phyloP scores from a whole-genome alignment of 352 stramenopile genomes.

The Phytophthora sojae region DNA sequence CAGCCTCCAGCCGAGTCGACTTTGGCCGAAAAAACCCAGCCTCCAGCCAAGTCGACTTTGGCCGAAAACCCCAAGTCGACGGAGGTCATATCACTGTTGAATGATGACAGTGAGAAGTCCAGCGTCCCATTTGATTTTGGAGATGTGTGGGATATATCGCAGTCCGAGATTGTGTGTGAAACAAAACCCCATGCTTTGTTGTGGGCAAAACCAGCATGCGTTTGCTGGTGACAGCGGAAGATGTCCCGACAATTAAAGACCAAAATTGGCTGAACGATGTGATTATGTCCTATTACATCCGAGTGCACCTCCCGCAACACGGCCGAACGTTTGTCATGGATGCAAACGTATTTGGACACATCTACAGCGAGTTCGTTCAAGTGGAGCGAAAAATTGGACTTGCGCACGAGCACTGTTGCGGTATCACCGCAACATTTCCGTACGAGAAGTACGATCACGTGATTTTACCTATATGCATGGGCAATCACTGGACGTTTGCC shows the following conservation, averaged over 20 bases:
- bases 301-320: not conserved
- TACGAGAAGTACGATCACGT: no score
- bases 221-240: not conserved
- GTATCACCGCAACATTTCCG: no score
- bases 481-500: no score
- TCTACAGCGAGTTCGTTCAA: not conserved
- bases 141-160: no score
- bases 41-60: no score
- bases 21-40: no score
- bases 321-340: conserved; percentile 6
- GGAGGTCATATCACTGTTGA: not conserved
- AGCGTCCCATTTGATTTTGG: no score
- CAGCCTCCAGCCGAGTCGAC: no score
- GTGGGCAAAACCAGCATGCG: not conserved
- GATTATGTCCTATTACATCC: conserved; percentile 4
- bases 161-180: not conserved
- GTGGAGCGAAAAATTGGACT: not conserved
- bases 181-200: not conserved
- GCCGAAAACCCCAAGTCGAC: no score
- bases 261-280: conserved; percentile 4
- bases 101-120: not conserved
- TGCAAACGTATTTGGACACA: conserved; percentile 5
- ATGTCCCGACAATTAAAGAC: not conserved
- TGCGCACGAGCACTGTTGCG: not conserved
- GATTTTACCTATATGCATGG: no score